These are phyloP conservation scores for Pseudogymnoascus sp. DNA, from an alignment of 2,329 filamentous ascomycete genomes.

Conservation along the genomic window DNA sequence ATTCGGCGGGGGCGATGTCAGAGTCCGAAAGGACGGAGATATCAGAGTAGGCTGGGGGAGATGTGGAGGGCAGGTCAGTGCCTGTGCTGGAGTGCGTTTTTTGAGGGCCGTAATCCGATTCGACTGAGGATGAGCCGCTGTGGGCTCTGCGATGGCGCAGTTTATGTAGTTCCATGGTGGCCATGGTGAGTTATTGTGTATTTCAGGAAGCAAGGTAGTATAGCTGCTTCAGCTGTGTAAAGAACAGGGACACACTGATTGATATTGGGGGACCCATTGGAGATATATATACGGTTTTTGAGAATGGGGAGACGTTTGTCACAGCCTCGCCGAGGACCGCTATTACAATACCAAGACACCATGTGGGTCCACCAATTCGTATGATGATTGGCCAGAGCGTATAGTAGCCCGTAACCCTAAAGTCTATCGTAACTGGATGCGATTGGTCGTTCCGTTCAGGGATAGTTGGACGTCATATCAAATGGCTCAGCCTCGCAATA, in stretches of 20 bases:
- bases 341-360: not conserved
- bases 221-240: not conserved
- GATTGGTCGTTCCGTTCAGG: not conserved
- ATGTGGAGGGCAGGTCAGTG: not conserved
- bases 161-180: slow-evolving; percentile 5
- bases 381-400: not conserved
- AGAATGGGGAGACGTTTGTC: not conserved
- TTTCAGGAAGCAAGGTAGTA: not conserved
- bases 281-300: not conserved
- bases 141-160: not conserved
- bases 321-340: not conserved
- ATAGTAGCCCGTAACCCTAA: not conserved
- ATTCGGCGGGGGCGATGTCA: not conserved
- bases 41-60: not conserved
- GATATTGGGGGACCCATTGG: not conserved
- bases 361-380: not conserved
- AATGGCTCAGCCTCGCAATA: too few species aligned
- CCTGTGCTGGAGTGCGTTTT: not conserved
- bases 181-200: not conserved
- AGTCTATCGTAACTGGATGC: not conserved
- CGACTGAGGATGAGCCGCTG: not conserved
- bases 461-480: not conserved
- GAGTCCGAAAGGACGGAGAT: not conserved
- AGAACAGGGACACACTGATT: not conserved
- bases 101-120: not conserved